Evolutionary conservation across 2,329 filamentous ascomycete genomes (phyloP), one percentile per base, ranked within the genome.

Genomic region (Aureobasidium namibiae): DNA sequence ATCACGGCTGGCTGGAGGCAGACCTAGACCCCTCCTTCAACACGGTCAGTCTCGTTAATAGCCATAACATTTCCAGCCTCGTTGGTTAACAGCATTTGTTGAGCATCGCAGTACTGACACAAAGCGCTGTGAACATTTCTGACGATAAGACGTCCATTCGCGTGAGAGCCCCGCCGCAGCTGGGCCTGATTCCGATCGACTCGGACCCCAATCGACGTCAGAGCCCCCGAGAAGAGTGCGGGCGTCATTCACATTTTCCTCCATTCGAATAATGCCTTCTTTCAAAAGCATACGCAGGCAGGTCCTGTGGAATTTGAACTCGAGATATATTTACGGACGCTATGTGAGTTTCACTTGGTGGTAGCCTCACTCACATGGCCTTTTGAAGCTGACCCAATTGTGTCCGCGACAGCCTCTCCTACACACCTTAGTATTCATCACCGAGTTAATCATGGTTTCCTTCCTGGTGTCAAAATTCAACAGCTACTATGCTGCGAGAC

Each of bases 381-480:
- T 23, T 21, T 50, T 16, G 21, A 41, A 29, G 36, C 41, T 46
- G 54, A 36, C 48, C 38, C 36, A 10, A 45, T 52, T 59, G 23
- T 23, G 13, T 18, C 16, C 34, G 34, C 34, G 36, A 64, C 73
- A 97, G 94, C 92, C 94, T 68, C 79, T 97, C 59, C 78, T 97
- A 60, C 91, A 97, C 77, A 80, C 85, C 61, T 79, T 95, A 68
- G 82, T 96, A 63, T 88, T 96, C 72, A 73, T 96, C 45, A 82
- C 96, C 75, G 88, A 99, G 76, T 89, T 97, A 85, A 85, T 85
- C 61, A 85, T 95, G 73, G 83, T 92, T 63, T 89, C 87, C 65
- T 82, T 94, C 65, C 78, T 99, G 59, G 86, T 87, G 46, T 83
- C 89, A 67, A 89, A 90, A 71, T 99, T 95, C 80, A 96, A 96